Evolutionary conservation across 1,139 yeast species (phyloP).

Genomic region (Geotrichum histeridarum): DNA sequence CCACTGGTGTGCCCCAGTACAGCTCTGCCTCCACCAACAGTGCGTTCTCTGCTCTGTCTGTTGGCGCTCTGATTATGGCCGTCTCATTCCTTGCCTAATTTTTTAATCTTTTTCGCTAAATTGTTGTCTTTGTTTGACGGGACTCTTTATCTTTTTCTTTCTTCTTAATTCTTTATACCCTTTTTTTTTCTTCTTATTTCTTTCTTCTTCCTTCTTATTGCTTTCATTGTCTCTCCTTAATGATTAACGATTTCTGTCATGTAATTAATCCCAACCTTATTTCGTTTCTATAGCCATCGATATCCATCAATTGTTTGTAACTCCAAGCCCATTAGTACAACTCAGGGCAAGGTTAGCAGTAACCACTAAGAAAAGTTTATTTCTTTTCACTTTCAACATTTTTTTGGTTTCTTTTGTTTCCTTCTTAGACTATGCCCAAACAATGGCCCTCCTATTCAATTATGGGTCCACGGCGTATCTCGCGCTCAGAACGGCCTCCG

Average conservation of each 20-base stretch:
- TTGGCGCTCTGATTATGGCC: conserved; percentile 5
- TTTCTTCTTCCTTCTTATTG: not conserved
- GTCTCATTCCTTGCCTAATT: conserved; percentile 1
- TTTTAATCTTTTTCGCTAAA: too few relatives aligned
- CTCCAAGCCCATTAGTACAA: too few relatives aligned
- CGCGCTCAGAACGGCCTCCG: not conserved
- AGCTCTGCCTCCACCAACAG: not conserved
- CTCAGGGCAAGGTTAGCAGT: too few relatives aligned
- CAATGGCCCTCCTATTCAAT: not conserved
- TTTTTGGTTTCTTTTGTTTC: not conserved
- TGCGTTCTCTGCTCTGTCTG: conserved; percentile 1
- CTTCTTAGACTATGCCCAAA: not conserved
- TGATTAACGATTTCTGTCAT: not conserved
- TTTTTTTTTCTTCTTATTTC: not conserved
- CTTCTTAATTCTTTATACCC: not conserved
- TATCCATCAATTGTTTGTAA: too few relatives aligned
- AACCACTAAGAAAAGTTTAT: too few relatives aligned
- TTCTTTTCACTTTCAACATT: too few relatives aligned
- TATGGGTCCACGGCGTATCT: not conserved
- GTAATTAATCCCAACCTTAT: too few relatives aligned
- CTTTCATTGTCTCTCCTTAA: conserved; percentile 8
- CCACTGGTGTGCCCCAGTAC: conserved; percentile 4
- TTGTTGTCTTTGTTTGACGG: too few relatives aligned
- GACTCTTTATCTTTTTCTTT: not conserved
- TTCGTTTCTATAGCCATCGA: too few relatives aligned